Percentiles rank a stretch among this genome's conserved stretches.
Conservation (phyloP, 23 red algal genomes). For the Gracilaria vermiculophylla region DNA sequence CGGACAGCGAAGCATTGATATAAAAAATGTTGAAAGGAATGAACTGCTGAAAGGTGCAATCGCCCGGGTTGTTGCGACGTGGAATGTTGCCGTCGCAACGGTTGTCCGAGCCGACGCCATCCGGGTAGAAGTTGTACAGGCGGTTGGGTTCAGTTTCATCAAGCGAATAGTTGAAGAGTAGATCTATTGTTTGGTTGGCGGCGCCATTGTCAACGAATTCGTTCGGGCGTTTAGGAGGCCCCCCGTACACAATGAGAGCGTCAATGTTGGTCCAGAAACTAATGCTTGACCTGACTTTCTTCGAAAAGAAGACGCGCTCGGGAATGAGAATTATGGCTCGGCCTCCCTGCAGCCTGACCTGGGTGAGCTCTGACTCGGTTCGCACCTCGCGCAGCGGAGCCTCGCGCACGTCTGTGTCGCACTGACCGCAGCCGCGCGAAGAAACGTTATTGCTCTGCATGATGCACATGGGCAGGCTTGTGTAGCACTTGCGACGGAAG, state of each 20-base stretch:
- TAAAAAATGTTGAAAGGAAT: slow-evolving; percentile 69
- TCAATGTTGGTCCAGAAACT: slow-evolving; percentile 2
- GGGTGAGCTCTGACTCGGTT: neutral
- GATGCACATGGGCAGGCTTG: neutral
- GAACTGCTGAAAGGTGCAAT: slow-evolving; percentile 21
- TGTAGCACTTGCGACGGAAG: slow-evolving; percentile 41
- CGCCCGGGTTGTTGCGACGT: slow-evolving; percentile 1
- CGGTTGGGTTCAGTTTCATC: slow-evolving; percentile 36
- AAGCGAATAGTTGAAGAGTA: slow-evolving; percentile 8
- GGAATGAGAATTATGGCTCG: slow-evolving; percentile 44
- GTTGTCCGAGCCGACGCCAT: neutral
- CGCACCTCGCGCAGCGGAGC: slow-evolving; percentile 12
- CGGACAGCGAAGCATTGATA: slow-evolving; percentile 22
- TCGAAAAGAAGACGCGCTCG: slow-evolving; percentile 35
- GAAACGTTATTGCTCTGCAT: slow-evolving; percentile 15
- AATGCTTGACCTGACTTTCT: slow-evolving; percentile 18
- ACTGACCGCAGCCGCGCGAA: slow-evolving; percentile 32
- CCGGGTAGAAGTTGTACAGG: slow-evolving; percentile 42
- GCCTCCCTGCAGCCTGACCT: neutral
- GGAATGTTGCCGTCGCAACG: neutral
- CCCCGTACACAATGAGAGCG: slow-evolving; percentile 49
- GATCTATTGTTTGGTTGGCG: neutral
- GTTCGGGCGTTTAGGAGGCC: neutral
- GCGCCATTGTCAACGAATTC: neutral
- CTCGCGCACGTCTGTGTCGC: slow-evolving; percentile 31